Conservation (phyloP, 768 basidiomycete species). For the Amanita pallidorosea region DNA sequence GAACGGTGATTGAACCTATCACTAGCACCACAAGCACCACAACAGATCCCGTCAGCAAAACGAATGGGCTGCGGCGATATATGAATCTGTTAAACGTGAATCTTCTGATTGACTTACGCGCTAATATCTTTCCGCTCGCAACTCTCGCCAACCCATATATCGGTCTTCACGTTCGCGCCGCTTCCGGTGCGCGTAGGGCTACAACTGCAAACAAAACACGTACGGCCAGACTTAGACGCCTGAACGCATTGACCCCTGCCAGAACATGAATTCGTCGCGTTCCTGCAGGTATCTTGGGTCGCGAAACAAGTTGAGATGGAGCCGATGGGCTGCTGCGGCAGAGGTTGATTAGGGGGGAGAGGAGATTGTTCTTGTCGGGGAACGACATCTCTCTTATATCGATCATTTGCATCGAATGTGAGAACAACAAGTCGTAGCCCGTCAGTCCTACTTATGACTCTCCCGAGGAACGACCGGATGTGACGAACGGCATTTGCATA, state of each 20-base stretch:
- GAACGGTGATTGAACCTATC: slow-evolving; percentile 54
- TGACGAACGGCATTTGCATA: slow-evolving; percentile 35
- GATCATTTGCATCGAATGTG: slow-evolving; percentile 27
- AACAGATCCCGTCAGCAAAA: slow-evolving; percentile 59
- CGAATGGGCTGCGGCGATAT: slow-evolving; percentile 46
- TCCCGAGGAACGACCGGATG: slow-evolving; percentile 38
- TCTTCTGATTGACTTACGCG: slow-evolving; percentile 35
- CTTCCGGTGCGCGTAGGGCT: slow-evolving; percentile 36
- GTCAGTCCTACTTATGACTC: slow-evolving; percentile 23
- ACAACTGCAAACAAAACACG: slow-evolving; percentile 47
- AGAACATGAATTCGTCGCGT: slow-evolving; percentile 57
- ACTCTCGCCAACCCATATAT: slow-evolving; percentile 63
- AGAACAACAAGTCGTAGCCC: slow-evolving; percentile 42
- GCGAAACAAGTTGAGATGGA: slow-evolving; percentile 54
- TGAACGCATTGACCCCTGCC: slow-evolving; percentile 58
- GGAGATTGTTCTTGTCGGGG: slow-evolving; percentile 37
- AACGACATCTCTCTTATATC: slow-evolving; percentile 25
- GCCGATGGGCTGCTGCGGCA: slow-evolving; percentile 44
- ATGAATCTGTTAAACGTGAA: slow-evolving; percentile 4
- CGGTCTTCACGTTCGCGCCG: slow-evolving; percentile 40
- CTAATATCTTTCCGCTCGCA: slow-evolving; percentile 78
- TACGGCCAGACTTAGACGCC: slow-evolving; percentile 47
- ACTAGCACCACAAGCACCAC: slow-evolving; percentile 55
- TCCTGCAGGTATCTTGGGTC: slow-evolving; percentile 41
- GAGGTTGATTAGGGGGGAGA: slow-evolving; percentile 27